A percentile compares a stretch with the other conserved stretches of the same genome.
phyloP scores from a whole-genome alignment of 2,329 filamentous ascomycete genomes.

The Aspergillus neoniger region DNA sequence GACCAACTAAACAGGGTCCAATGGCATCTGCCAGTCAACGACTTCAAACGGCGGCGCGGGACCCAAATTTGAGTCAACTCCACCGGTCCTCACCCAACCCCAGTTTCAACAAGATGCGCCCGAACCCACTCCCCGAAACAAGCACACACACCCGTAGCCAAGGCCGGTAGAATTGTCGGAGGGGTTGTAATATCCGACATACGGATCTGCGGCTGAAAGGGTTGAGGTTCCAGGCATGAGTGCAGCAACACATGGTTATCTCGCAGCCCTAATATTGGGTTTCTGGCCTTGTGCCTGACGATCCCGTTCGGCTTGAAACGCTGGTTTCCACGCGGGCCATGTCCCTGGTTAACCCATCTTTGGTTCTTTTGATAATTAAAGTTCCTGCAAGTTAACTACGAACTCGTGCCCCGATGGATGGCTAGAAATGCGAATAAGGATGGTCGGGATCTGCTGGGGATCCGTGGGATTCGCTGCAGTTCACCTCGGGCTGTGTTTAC shows the following conservation, averaged over 20 bases:
- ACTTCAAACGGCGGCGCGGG: neutral
- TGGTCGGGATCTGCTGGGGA: neutral
- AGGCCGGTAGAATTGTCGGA: neutral
- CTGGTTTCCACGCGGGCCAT: neutral
- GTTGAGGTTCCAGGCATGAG: neutral
- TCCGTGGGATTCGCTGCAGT: neutral
- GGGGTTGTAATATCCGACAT: slow-evolving; percentile 5
- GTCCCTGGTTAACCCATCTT: neutral
- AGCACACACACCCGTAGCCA: neutral
- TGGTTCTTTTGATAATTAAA: neutral
- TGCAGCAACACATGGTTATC: neutral
- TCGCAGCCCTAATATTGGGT: slow-evolving; percentile 9
- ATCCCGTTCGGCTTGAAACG: slow-evolving; percentile 2
- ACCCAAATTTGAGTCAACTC: neutral
- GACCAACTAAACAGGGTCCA: neutral
- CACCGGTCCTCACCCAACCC: neutral
- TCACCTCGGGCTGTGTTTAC: neutral
- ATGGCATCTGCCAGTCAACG: neutral
- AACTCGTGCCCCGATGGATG: neutral
- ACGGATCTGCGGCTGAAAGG: slow-evolving; percentile 4
- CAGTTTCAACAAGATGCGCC: neutral
- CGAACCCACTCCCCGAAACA: neutral
- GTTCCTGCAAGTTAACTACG: neutral
- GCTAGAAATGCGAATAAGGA: neutral
- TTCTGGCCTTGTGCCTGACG: neutral